These are phyloP conservation scores for Agaricus blazei DNA, from an alignment of 768 basidiomycete species.

Conservation along the genomic window DNA sequence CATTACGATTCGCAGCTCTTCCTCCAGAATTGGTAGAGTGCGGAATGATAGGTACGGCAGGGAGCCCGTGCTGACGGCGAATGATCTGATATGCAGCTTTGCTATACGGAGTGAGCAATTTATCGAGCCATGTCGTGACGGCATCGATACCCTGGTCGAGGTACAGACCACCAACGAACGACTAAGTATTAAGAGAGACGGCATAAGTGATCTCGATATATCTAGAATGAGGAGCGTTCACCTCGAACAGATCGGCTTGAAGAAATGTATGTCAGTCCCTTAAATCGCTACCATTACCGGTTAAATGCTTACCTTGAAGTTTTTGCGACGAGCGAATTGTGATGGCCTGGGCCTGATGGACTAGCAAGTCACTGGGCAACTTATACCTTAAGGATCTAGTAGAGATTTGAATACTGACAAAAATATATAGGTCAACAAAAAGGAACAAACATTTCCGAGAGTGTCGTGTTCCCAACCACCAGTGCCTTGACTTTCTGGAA, in stretches of 20 bases:
- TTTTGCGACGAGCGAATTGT: conserved; percentile 63
- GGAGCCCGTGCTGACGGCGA: conserved; percentile 63
- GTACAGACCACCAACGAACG: conserved; percentile 77
- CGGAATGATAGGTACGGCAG: conserved; percentile 28
- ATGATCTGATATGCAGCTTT: conserved; percentile 57
- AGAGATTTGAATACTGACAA: conserved; percentile 6
- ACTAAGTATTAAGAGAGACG: conserved; percentile 30
- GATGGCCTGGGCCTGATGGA: conserved; percentile 71
- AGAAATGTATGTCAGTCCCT: neutral
- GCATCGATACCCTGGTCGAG: conserved; percentile 58
- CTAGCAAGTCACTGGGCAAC: conserved; percentile 53
- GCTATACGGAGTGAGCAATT: conserved; percentile 61
- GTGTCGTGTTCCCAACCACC: conserved; percentile 68
- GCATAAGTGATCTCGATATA: neutral
- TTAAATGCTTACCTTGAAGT: conserved; percentile 55
- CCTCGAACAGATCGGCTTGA: conserved; percentile 78
- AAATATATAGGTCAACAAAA: conserved; percentile 5
- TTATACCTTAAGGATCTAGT: conserved; percentile 59
- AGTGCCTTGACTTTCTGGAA: conserved; percentile 72
- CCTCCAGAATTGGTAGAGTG: neutral
- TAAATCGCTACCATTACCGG: conserved; percentile 1
- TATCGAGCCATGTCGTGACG: conserved; percentile 54
- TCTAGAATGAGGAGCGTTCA: conserved; percentile 21
- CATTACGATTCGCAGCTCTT: neutral
- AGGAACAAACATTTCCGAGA: conserved; percentile 58